phyloP scores from a whole-genome alignment of 2,329 filamentous ascomycete genomes.

The Colletotrichum truncatum region DNA sequence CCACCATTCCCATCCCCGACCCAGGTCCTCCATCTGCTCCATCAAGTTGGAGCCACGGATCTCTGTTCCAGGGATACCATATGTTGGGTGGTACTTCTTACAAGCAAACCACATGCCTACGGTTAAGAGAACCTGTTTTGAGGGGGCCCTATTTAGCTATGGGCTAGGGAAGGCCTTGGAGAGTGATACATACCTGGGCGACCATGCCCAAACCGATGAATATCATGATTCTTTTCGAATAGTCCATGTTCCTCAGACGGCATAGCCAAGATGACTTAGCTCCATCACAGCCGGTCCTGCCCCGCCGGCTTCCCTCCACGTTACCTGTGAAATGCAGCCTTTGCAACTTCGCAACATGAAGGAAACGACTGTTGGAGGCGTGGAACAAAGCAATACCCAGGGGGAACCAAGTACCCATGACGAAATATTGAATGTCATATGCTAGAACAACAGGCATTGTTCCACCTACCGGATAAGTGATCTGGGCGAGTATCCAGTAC shows the following conservation, averaged over 20 bases:
- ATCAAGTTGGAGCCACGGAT: conserved; percentile 42
- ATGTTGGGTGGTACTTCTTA: conserved; percentile 65
- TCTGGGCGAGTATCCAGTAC: conserved; percentile 51
- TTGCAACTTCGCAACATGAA: conserved; percentile 59
- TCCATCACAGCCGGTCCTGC: conserved; percentile 36
- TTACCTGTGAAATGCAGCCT: conserved; percentile 35
- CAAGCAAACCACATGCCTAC: conserved; percentile 65
- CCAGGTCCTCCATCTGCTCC: conserved; percentile 51
- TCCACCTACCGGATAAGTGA: conserved; percentile 51
- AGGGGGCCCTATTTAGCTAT: not conserved
- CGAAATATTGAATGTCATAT: conserved; percentile 64
- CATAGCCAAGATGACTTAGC: conserved; percentile 42
- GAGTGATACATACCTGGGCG: conserved; percentile 51
- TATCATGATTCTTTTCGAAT: conserved; percentile 50
- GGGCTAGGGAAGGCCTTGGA: too few species aligned
- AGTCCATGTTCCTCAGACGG: conserved; percentile 45
- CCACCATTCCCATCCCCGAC: conserved; percentile 68
- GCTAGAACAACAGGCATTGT: conserved; percentile 49
- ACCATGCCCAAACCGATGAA: conserved; percentile 58
- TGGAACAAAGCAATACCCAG: conserved; percentile 68
- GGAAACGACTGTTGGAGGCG: conserved; percentile 61
- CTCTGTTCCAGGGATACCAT: conserved; percentile 51
- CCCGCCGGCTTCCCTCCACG: not conserved
- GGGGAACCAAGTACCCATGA: conserved; percentile 68
- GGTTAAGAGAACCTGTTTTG: conserved; percentile 57